These are phyloP conservation scores for Paracamarosporium sp. DNA, from an alignment of 2,329 filamentous ascomycete genomes.

Conservation along the genomic window DNA sequence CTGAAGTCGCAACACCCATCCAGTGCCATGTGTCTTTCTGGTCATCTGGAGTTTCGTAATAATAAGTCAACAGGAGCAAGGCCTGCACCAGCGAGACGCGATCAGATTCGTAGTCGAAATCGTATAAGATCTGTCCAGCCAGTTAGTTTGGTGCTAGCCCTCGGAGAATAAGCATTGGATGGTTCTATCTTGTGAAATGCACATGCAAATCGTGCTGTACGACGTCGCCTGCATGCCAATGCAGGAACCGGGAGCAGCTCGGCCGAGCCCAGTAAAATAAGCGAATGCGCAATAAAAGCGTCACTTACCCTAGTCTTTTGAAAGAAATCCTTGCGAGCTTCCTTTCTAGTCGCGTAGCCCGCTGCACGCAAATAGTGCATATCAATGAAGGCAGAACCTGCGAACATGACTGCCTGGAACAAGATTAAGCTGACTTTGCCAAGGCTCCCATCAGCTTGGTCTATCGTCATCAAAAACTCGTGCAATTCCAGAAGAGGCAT, in stretches of 20 bases:
- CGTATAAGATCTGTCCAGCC: slow-evolving; percentile 74
- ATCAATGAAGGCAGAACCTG: slow-evolving; percentile 86
- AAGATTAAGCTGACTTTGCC: slow-evolving; percentile 82
- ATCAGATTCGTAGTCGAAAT: slow-evolving; percentile 94
- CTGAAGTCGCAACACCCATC: slow-evolving; percentile 94
- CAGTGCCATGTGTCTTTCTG: slow-evolving; percentile 99
- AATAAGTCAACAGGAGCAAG: slow-evolving; percentile 91
- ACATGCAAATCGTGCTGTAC: not conserved
- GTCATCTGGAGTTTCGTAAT: slow-evolving; percentile 96
- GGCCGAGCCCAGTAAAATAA: slow-evolving; percentile 11
- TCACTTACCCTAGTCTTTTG: slow-evolving; percentile 79
- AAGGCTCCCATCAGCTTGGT: slow-evolving; percentile 70
- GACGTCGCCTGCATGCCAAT: not conserved
- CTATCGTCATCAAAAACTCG: slow-evolving; percentile 66
- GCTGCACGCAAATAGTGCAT: slow-evolving; percentile 76
- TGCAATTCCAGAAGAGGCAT: slow-evolving; percentile 83
- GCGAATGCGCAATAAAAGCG: slow-evolving; percentile 8
- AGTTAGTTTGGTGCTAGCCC: slow-evolving; percentile 17
- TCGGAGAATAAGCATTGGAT: not conserved
- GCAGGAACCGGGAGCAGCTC: not conserved
- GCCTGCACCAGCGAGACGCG: slow-evolving; percentile 88
- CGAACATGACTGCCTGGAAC: slow-evolving; percentile 95
- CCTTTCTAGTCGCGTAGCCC: slow-evolving; percentile 79
- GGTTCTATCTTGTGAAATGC: too few species aligned
- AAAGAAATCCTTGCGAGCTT: slow-evolving; percentile 87